Percentiles rank a stretch among this genome's conserved stretches.
Evolutionary conservation across 2,329 filamentous ascomycete species (phyloP).

Genomic region (Paramyrothecium roridum): DNA sequence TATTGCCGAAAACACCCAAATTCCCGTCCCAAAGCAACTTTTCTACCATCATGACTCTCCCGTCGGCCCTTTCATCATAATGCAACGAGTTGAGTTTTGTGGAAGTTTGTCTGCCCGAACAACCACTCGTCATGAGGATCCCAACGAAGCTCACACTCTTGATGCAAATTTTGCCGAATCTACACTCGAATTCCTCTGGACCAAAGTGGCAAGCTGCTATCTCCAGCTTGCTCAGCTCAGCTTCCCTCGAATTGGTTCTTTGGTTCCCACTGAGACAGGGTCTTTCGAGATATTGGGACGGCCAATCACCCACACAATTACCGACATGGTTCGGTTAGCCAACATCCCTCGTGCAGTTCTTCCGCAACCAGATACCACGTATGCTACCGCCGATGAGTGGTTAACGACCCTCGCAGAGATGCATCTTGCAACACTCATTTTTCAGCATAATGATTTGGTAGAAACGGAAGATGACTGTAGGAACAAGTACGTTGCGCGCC

Average conservation of each 20-base stretch:
- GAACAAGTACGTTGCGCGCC: conserved; percentile 38
- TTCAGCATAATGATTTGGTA: conserved; percentile 33
- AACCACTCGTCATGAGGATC: no score
- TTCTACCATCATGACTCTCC: conserved; percentile 12
- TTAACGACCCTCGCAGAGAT: conserved; percentile 31
- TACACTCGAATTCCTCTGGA: neutral
- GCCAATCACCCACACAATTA: conserved; percentile 39
- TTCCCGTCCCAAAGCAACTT: conserved; percentile 6
- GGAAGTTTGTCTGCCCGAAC: conserved; percentile 13
- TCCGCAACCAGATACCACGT: conserved; percentile 12
- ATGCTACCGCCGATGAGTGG: conserved; percentile 27
- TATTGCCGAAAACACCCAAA: neutral
- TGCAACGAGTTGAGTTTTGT: conserved; percentile 18
- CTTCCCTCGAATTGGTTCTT: conserved; percentile 33
- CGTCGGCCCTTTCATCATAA: conserved; percentile 24
- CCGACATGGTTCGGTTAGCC: conserved; percentile 24
- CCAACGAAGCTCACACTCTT: neutral
- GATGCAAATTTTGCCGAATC: neutral
- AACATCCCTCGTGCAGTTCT: conserved; percentile 15
- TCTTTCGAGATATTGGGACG: conserved; percentile 22
- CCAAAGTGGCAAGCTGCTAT: conserved; percentile 12
- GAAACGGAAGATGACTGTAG: conserved; percentile 16
- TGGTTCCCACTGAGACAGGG: conserved; percentile 17
- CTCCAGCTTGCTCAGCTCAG: conserved; percentile 30
- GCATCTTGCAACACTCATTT: conserved; percentile 33